Evolutionary conservation across 257 asterid species (phyloP).

Genomic region (Solanum paucissectum): DNA sequence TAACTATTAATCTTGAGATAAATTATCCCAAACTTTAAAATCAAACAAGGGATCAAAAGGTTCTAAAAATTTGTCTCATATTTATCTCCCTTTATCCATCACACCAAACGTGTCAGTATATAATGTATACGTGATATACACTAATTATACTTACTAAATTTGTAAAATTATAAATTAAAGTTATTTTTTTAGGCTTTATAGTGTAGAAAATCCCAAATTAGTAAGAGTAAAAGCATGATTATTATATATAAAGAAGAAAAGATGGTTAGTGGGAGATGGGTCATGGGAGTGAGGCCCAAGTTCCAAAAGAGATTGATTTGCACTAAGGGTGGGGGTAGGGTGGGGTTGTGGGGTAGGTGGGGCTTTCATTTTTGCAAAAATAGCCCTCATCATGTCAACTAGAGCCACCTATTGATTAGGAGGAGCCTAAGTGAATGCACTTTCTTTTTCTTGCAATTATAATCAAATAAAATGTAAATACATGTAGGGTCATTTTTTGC

Average conservation of each 20-base stretch:
- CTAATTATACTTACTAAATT: background rate
- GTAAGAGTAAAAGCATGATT: conserved; percentile 11
- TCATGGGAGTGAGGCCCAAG: conserved; percentile 56
- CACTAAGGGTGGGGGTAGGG: background rate
- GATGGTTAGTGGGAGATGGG: conserved; percentile 28
- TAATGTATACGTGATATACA: background rate
- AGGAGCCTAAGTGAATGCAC: conserved; percentile 10
- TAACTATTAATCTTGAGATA: background rate
- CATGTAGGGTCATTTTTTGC: background rate
- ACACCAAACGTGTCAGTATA: background rate
- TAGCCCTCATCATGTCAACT: conserved; percentile 33
- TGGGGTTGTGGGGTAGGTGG: conserved; percentile 5
- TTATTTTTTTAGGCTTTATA: background rate
- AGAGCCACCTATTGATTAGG: conserved; percentile 33
- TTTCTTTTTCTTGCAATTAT: background rate
- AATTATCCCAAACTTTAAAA: no score
- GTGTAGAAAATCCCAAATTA: background rate
- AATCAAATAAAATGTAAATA: background rate
- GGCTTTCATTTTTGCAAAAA: conserved; percentile 1
- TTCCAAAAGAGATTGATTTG: conserved; percentile 59
- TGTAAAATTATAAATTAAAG: background rate
- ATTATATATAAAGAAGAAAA: conserved; percentile 22
- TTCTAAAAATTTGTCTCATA: background rate
- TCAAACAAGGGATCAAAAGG: background rate
- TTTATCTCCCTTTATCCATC: background rate